These are phyloP conservation scores for Coniella lustricola DNA, from an alignment of 2,329 filamentous ascomycete genomes.

Conservation along the genomic window DNA sequence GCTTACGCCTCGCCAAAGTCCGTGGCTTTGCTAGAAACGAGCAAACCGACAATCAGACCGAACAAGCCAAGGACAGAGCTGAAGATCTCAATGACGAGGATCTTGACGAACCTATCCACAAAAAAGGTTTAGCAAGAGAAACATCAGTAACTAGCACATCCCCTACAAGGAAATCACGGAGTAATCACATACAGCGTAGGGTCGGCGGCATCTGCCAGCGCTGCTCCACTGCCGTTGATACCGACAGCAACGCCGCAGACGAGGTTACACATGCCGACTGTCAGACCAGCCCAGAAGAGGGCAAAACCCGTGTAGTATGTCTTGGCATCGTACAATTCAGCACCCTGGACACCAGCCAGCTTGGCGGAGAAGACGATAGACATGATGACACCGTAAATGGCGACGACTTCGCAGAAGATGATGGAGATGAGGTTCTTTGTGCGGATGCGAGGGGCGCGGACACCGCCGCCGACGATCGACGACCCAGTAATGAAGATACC, in stretches of 20 bases:
- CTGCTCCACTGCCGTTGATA: constrained; percentile 96
- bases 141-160: no score
- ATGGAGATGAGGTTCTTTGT: constrained; percentile 99
- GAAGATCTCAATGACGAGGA: constrained; percentile 98
- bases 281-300: constrained; percentile 91
- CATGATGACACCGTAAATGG: constrained; percentile 99
- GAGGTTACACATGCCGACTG: constrained; percentile 91
- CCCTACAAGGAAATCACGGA: not conserved
- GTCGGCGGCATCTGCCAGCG: constrained; percentile 91
- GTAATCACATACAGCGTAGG: constrained; percentile 63
- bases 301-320: constrained; percentile 94
- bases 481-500: constrained; percentile 98
- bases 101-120: constrained; percentile 79
- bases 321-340: constrained; percentile 62
- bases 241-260: constrained; percentile 94
- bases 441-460: constrained; percentile 92
- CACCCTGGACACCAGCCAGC: constrained; percentile 57
- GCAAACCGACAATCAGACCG: constrained; percentile 86
- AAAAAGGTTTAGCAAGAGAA: constrained; percentile 20
- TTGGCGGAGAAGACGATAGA: constrained; percentile 96
- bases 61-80: constrained; percentile 95
- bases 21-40: constrained; percentile 75
- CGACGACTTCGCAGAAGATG: constrained; percentile 99
- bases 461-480: constrained; percentile 93
- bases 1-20: constrained; percentile 52